Conservation (phyloP, 768 basidiomycete species). For the Mycena indigotica region DNA sequence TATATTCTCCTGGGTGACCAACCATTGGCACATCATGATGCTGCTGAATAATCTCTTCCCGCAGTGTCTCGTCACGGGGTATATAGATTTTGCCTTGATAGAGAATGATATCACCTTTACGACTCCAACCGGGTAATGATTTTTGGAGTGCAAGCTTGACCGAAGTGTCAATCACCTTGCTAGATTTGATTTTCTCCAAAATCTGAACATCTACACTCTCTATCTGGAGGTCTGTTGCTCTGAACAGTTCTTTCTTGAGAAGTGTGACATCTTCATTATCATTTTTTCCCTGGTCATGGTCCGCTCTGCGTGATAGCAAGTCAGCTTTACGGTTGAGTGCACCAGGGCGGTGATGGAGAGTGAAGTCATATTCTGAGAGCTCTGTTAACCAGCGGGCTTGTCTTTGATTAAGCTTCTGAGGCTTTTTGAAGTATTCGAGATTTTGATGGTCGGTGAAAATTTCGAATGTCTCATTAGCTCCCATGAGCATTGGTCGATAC, state of each 20-base stretch:
- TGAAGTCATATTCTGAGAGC: not conserved
- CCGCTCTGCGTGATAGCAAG: conserved; percentile 9
- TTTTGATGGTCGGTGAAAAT: conserved; percentile 13
- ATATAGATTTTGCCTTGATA: not conserved
- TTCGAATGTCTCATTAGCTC: conserved; percentile 2
- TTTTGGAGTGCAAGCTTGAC: not conserved
- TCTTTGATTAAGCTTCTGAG: conserved; percentile 10
- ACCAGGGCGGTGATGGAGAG: not conserved
- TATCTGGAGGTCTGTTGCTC: not conserved
- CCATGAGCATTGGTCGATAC: conserved; percentile 22
- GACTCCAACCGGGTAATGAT: too few species aligned
- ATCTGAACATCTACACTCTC: not conserved
- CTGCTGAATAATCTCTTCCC: conserved; percentile 18
- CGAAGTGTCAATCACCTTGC: not conserved
- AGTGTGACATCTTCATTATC: conserved; percentile 8
- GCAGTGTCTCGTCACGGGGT: conserved; percentile 21
- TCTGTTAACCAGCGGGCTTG: not conserved
- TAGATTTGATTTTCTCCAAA: not conserved
- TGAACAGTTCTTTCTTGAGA: conserved; percentile 5
- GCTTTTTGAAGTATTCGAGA: conserved; percentile 17
- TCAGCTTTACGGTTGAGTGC: conserved; percentile 3
- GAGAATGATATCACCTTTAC: not conserved
- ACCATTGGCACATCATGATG: conserved; percentile 29
- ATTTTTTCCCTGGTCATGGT: conserved; percentile 16
- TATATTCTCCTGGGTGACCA: conserved; percentile 34